These are phyloP conservation scores for Parathielavia hyrcaniae DNA, from an alignment of 495 filamentous ascomycete genomes.

Conservation along the genomic window DNA sequence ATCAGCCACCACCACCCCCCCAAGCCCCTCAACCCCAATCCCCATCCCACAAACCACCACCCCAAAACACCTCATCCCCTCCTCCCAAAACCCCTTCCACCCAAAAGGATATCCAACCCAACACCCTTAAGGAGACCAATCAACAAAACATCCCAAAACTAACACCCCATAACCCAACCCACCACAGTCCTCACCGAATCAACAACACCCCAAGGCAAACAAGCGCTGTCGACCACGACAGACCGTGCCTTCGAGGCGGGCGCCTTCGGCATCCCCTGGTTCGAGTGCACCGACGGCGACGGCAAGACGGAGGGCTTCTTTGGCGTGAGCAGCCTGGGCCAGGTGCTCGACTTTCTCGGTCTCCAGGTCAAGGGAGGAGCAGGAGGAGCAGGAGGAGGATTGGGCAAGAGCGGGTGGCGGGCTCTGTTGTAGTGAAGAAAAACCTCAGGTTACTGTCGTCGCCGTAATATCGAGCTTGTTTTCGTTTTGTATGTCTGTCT, in stretches of 20 bases:
- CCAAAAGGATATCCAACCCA: too few species aligned
- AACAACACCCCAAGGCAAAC: conserved; percentile 48
- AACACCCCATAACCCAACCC: not conserved
- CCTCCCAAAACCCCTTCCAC: too few species aligned
- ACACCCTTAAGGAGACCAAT: too few species aligned
- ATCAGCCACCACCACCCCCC: too few species aligned
- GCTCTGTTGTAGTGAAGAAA: conserved; percentile 48
- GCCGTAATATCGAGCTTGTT: too few species aligned
- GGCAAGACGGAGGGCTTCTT: conserved; percentile 60
- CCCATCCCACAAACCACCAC: too few species aligned
- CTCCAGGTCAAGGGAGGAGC: conserved; percentile 42
- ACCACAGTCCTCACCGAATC: conserved; percentile 29
- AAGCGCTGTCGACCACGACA: conserved; percentile 49
- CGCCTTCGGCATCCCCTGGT: conserved; percentile 70
- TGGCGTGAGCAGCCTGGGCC: conserved; percentile 64
- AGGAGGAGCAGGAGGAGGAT: too few species aligned
- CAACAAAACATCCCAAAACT: too few species aligned
- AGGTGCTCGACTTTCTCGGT: conserved; percentile 56
- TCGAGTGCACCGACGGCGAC: conserved; percentile 54
- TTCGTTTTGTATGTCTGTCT: too few species aligned
- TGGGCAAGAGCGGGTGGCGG: conserved; percentile 37
- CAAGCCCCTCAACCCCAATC: too few species aligned
- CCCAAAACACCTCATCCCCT: too few species aligned
- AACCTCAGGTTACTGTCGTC: too few species aligned
- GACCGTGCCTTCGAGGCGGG: conserved; percentile 52